Percentiles rank a stretch among this genome's conserved stretches.
Conservation (phyloP, 352 stramenopile species). For the Pythium aquatile region DNA sequence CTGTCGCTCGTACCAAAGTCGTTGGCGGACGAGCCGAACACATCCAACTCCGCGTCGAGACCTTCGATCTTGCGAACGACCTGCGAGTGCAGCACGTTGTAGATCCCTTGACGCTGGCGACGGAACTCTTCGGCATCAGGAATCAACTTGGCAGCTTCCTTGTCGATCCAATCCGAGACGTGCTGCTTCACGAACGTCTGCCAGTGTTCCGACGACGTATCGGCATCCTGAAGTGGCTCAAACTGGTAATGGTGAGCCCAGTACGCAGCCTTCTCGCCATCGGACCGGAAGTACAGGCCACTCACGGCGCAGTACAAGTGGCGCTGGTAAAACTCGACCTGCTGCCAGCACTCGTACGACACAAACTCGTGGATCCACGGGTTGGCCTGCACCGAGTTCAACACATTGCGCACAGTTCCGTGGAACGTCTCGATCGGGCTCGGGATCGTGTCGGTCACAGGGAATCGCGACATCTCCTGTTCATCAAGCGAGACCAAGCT, state of each 20-base stretch:
- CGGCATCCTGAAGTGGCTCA: slow-evolving; percentile 30
- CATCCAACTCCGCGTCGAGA: slow-evolving; percentile 53
- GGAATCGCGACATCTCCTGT: slow-evolving; percentile 42
- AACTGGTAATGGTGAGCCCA: slow-evolving; percentile 73
- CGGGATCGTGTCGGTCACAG: slow-evolving; percentile 59
- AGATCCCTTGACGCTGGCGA: slow-evolving; percentile 61
- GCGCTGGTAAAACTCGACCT: slow-evolving; percentile 59
- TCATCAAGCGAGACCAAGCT: slow-evolving; percentile 44
- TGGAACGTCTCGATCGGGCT: slow-evolving; percentile 75
- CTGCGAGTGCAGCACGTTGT: slow-evolving; percentile 56
- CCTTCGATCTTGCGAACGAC: slow-evolving; percentile 52
- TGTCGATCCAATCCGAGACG: slow-evolving; percentile 51
- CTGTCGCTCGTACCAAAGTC: slow-evolving; percentile 93
- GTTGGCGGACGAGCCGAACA: slow-evolving; percentile 97
- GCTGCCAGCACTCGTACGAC: slow-evolving; percentile 45
- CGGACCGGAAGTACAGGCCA: slow-evolving; percentile 62
- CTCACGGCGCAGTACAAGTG: slow-evolving; percentile 75
- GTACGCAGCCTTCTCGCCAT: slow-evolving; percentile 42
- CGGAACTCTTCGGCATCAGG: slow-evolving; percentile 62
- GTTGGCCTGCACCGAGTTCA: slow-evolving; percentile 68
- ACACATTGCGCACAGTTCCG: slow-evolving; percentile 65
- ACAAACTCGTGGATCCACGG: slow-evolving; percentile 66
- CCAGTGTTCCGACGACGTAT: slow-evolving; percentile 31
- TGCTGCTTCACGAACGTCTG: slow-evolving; percentile 43
- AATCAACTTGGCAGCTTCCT: slow-evolving; percentile 54